phyloP scores from a whole-genome alignment of 2,329 filamentous ascomycete species.

The Penicillium crustosum region DNA sequence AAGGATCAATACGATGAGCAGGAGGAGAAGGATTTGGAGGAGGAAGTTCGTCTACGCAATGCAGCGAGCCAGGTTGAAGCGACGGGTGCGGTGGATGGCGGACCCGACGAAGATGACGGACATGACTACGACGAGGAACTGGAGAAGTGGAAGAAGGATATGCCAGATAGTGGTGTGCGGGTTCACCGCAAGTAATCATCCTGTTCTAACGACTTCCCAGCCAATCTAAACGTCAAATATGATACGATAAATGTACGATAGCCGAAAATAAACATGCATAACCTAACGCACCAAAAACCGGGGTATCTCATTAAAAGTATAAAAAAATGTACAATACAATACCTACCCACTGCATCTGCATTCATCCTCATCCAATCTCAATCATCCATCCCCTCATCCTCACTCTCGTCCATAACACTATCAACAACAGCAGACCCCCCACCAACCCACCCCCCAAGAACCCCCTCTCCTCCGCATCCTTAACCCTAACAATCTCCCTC shows the following conservation, averaged over 20 bases:
- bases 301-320: constrained; percentile 12
- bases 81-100: constrained; percentile 27
- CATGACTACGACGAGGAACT: constrained; percentile 24
- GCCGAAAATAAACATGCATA: constrained; percentile 1
- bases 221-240: not conserved
- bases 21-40: constrained; percentile 73
- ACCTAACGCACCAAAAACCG: not conserved
- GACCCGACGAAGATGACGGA: constrained; percentile 38
- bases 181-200: constrained; percentile 62
- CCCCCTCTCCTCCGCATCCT: constrained; percentile 50
- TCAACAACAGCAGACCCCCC: constrained; percentile 41
- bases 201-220: constrained; percentile 29
- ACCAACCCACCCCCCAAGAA: constrained; percentile 41
- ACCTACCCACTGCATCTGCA: not conserved
- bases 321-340: not conserved
- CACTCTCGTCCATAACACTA: constrained; percentile 49
- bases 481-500: constrained; percentile 66
- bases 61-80: constrained; percentile 30
- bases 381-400: constrained; percentile 49
- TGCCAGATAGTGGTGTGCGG: constrained; percentile 67
- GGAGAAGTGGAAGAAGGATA: constrained; percentile 35
- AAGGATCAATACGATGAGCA: constrained; percentile 83
- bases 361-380: constrained; percentile 13
- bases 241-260: constrained; percentile 21
- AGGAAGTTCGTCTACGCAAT: constrained; percentile 62